phyloP scores from a whole-genome alignment of 1,284 basidiomycete species.

The Cutaneotrichosporon spelunceum region DNA sequence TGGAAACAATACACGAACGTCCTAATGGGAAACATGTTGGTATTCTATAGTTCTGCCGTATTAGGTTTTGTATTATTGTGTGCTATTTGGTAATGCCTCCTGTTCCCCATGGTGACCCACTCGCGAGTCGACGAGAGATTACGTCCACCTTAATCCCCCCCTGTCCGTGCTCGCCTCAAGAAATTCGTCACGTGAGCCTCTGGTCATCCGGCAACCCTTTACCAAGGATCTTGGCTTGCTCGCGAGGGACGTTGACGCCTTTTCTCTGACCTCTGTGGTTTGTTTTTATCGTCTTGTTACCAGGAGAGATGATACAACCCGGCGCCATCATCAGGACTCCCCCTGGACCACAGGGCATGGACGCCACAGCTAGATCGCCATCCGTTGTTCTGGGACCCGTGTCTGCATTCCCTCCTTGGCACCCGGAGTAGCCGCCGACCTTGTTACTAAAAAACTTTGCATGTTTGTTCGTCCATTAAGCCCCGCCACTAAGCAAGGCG shows the following conservation, averaged over 20 bases:
- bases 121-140: not conserved
- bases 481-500: too few relatives aligned
- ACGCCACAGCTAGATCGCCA: not conserved
- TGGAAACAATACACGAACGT: not conserved
- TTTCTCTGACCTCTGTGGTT: too few relatives aligned
- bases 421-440: not conserved
- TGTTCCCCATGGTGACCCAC: not conserved
- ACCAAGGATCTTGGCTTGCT: not conserved
- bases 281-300: too few relatives aligned
- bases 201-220: not conserved
- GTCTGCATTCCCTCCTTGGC: not conserved
- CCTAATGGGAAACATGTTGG: not conserved
- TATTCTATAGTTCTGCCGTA: not conserved
- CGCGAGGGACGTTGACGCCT: too few relatives aligned
- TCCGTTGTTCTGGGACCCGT: not conserved
- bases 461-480: not conserved
- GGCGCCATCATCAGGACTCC: too few relatives aligned
- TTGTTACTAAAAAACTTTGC: not conserved
- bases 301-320: too few relatives aligned
- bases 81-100: not conserved
- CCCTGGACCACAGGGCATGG: not conserved
- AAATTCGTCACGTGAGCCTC: not conserved
- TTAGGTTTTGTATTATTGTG: not conserved
- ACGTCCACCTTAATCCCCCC: not conserved
- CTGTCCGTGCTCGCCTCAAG: not conserved